Evolutionary conservation across 805 yeast species (phyloP).

Genomic region (Sungouiella thailandica): DNA sequence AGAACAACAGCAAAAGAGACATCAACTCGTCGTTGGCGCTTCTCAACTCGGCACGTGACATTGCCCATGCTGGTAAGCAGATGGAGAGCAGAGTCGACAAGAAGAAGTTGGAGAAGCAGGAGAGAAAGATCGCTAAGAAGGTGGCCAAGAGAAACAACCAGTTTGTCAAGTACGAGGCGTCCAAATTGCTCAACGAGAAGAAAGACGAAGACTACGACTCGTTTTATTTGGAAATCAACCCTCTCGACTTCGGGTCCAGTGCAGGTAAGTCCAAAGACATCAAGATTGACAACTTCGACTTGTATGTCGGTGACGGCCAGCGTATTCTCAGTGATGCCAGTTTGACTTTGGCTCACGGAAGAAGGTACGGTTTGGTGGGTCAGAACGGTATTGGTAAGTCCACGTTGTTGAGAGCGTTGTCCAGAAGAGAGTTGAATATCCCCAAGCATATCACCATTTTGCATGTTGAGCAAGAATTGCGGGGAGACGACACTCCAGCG

Average conservation of each 20-base stretch:
- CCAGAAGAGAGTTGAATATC: slow-evolving; percentile 88
- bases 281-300: slow-evolving; percentile 85
- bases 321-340: slow-evolving; percentile 87
- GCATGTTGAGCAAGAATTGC: slow-evolving; percentile 96
- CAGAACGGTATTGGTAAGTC: slow-evolving; percentile 99
- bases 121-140: slow-evolving; percentile 93
- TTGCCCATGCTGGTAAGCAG: slow-evolving; percentile 86
- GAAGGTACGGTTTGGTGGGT: slow-evolving; percentile 96
- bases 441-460: slow-evolving; percentile 94
- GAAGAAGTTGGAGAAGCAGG: slow-evolving; percentile 96
- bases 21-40: slow-evolving; percentile 71
- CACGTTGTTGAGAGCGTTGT: slow-evolving; percentile 81
- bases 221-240: slow-evolving; percentile 92
- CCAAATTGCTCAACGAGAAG: slow-evolving; percentile 68
- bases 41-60: slow-evolving; percentile 73
- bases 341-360: slow-evolving; percentile 83
- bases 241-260: slow-evolving; percentile 72
- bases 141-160: slow-evolving; percentile 85
- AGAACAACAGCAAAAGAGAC: slow-evolving; percentile 61
- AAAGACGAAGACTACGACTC: slow-evolving; percentile 82
- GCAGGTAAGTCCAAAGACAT: slow-evolving; percentile 98
- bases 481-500: slow-evolving; percentile 89
- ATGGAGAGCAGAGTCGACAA: slow-evolving; percentile 93
- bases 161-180: slow-evolving; percentile 89
- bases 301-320: slow-evolving; percentile 93